Evolutionary conservation across 805 yeast species (phyloP).

Genomic region (Starmerella vaccinii): DNA sequence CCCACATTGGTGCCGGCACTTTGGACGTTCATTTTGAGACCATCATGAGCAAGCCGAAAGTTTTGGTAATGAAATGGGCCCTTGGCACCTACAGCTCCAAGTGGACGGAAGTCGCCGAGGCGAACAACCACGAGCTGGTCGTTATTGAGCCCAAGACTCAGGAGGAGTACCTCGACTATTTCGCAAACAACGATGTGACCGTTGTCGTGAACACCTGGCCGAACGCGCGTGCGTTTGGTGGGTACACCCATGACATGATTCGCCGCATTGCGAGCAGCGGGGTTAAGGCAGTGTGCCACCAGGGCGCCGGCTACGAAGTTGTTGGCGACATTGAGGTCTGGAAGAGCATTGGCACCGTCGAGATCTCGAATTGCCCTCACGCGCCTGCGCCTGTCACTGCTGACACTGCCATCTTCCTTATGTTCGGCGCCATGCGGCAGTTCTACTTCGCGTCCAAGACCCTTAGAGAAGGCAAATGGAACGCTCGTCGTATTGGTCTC

Average conservation of each 20-base stretch:
- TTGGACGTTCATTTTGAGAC: no score
- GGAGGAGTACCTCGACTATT: constrained; percentile 17
- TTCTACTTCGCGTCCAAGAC: constrained; percentile 34
- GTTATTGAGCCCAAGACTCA: constrained; percentile 12
- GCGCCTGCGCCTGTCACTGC: constrained; percentile 49
- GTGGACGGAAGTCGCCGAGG: constrained; percentile 9
- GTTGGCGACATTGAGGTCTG: constrained; percentile 38
- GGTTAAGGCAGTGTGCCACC: constrained; percentile 36
- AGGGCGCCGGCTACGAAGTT: constrained; percentile 54
- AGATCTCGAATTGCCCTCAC: constrained; percentile 43
- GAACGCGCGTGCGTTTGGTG: constrained; percentile 19
- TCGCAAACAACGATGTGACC: constrained; percentile 18
- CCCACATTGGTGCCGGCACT: no score
- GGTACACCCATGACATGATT: constrained; percentile 22
- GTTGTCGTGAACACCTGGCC: constrained; percentile 24
- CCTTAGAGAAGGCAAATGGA: constrained; percentile 41
- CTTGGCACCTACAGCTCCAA: constrained; percentile 6
- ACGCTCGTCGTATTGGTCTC: constrained; percentile 32
- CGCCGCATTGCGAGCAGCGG: constrained; percentile 16
- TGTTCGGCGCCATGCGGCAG: constrained; percentile 44
- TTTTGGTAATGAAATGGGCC: constrained; percentile 10
- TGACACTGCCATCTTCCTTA: constrained; percentile 42
- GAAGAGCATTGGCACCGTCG: constrained; percentile 34
- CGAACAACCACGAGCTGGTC: constrained; percentile 15
- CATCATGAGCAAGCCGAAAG: neutral